Evolutionary conservation across 768 basidiomycete species (phyloP).

Genomic region (Chalciporus pseudorubinellus): DNA sequence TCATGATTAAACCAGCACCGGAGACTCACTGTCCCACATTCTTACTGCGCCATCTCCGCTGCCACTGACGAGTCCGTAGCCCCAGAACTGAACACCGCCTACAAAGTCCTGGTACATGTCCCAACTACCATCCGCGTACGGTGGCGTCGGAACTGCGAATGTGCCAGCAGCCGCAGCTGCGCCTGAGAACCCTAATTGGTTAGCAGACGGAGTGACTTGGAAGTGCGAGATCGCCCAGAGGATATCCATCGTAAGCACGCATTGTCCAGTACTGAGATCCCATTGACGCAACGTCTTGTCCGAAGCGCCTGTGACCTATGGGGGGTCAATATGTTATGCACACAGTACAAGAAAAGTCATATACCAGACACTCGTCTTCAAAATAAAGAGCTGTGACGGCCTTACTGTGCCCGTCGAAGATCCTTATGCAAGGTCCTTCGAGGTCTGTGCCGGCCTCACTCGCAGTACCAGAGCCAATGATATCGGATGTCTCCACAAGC

Average conservation of each 20-base stretch:
- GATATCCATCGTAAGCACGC: constrained; percentile 99
- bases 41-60: constrained; percentile 96
- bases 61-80: constrained; percentile 94
- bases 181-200: constrained; percentile 47
- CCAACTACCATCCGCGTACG: constrained; percentile 86
- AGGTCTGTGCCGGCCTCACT: constrained; percentile 48
- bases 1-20: neutral
- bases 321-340: constrained; percentile 16
- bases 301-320: constrained; percentile 91
- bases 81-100: constrained; percentile 98
- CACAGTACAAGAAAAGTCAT: constrained; percentile 22
- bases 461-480: constrained; percentile 39
- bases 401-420: constrained; percentile 89
- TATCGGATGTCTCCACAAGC: constrained; percentile 37
- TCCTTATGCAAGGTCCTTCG: constrained; percentile 53
- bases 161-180: constrained; percentile 54
- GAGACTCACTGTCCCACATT: constrained; percentile 96
- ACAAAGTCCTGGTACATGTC: constrained; percentile 98
- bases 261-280: constrained; percentile 97
- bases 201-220: constrained; percentile 42
- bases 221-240: constrained; percentile 98
- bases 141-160: constrained; percentile 83
- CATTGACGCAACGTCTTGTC: constrained; percentile 99
- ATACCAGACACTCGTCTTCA: constrained; percentile 88
- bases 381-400: constrained; percentile 93